A percentile compares a stretch with the other conserved stretches of the same genome.
phyloP scores from a whole-genome alignment of 129 eudicot genomes.

The Lactuca saligna region DNA sequence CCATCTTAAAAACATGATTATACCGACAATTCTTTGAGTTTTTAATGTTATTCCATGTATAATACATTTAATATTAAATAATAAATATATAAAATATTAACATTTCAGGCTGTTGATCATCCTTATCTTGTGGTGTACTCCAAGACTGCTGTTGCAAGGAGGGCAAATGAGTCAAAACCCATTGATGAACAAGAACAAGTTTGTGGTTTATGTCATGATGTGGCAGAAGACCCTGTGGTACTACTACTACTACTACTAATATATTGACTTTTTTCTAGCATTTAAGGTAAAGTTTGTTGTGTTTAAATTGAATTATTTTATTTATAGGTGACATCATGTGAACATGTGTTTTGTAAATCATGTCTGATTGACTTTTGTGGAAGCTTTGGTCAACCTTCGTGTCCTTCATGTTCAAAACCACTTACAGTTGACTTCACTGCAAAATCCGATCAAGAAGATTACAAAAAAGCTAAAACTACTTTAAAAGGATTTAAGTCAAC shows the following conservation, averaged over 20 bases:
- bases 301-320: too few species aligned
- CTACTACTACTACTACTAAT: constrained; percentile 9
- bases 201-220: constrained; percentile 82
- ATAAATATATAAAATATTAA: not conserved
- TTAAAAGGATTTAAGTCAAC: constrained; percentile 63
- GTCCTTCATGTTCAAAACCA: constrained; percentile 91
- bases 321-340: constrained; percentile 76
- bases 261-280: too few species aligned
- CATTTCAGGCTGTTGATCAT: constrained; percentile 83
- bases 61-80: constrained; percentile 6
- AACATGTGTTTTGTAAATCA: constrained; percentile 74
- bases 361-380: constrained; percentile 72
- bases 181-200: constrained; percentile 44
- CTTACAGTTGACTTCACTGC: constrained; percentile 82
- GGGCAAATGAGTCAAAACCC: constrained; percentile 31
- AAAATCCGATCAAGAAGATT: constrained; percentile 33
- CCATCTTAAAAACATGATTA: not conserved
- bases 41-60: not conserved
- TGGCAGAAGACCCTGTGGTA: constrained; percentile 81
- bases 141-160: constrained; percentile 46
- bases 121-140: constrained; percentile 94
- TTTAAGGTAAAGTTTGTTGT: too few species aligned
- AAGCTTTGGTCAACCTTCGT: constrained; percentile 55
- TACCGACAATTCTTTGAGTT: constrained; percentile 1
- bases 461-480: constrained; percentile 40